Conservation (phyloP, 2,329 filamentous ascomycete species). For the Colletotrichum eremochloae region DNA sequence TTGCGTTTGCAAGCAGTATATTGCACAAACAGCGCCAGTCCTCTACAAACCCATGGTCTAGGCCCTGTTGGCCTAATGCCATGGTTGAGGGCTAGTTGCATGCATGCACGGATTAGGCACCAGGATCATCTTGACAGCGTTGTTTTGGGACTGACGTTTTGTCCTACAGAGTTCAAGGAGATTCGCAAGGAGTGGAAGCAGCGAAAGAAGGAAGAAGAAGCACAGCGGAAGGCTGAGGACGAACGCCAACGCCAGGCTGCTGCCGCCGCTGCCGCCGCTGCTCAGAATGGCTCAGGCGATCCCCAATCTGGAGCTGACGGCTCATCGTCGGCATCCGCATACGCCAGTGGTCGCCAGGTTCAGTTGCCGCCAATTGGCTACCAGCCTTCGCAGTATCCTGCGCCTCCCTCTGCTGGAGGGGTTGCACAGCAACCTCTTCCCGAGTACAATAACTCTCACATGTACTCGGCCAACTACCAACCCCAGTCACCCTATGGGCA, state of each 20-base stretch:
- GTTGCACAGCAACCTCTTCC: conserved; percentile 62
- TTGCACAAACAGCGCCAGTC: neutral
- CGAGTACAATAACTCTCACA: conserved; percentile 68
- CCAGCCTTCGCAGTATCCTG: conserved; percentile 75
- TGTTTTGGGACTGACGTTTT: conserved; percentile 45
- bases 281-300: conserved; percentile 64
- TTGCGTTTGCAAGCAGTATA: neutral
- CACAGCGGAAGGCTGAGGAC: conserved; percentile 88
- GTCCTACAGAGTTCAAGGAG: conserved; percentile 90
- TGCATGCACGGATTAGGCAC: conserved; percentile 54
- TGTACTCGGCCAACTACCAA: conserved; percentile 68
- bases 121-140: conserved; percentile 45
- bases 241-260: conserved; percentile 75
- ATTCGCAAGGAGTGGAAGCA: conserved; percentile 99
- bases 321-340: conserved; percentile 67
- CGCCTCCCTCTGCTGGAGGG: conserved; percentile 68
- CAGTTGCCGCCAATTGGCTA: conserved; percentile 84
- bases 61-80: conserved; percentile 17
- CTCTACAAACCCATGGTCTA: neutral
- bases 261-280: conserved; percentile 61
- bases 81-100: conserved; percentile 61
- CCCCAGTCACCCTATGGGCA: conserved; percentile 71
- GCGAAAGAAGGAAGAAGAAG: conserved; percentile 98
- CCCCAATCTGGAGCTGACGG: conserved; percentile 63
- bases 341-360: conserved; percentile 69